Base-by-base conservation (phyloP, 2,329 filamentous ascomycete genomes). In the Emmonsiellopsis sp. region DNA sequence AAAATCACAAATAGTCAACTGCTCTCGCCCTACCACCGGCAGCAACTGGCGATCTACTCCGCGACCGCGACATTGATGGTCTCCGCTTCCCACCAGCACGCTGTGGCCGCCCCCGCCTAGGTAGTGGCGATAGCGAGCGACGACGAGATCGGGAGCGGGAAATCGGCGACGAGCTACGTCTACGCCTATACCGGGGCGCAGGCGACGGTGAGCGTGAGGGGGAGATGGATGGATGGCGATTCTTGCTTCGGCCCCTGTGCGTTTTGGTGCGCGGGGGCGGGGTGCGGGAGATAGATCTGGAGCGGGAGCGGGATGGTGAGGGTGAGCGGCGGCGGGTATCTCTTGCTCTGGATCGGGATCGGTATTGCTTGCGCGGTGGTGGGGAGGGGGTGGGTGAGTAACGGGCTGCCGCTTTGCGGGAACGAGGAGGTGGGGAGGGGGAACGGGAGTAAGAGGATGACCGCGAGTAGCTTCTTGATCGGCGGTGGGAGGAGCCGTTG, bases 171-270 rank as follows among this genome's bases (percentile, higher is more conserved):
- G 49, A 45, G n/a, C 38, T 54, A 41, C 40, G 52, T 52, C 53
- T 54, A n/a, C 55, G 54, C 34, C 58, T 58, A 43, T 54, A 52
- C n/a, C 54, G 59, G 43, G 58, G 58, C 6, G 55, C 54, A 15
- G 59, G 61, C 16, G 60, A 58, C 15, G 59, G 62, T 13, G 67
- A 66, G 10, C 61, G 63, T 9, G 65, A 63, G 7, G 55, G 63
- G 62, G 48, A 59, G 44, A 47, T 58, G 58, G 56, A 56, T 11
- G 31, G 31, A 11, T 41, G 54, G 38, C 55, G 34, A 31, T 44
- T 49, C 20, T 44, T 50, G 34, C 55, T 55, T 40, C 46, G 34
- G 15, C 51, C 47, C 13, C 47, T 56, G 20, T 61, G 60, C 31
- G 56, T 58, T 54, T 59, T 56, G 44, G 59, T 58, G 44, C 61